Conservation (phyloP, 352 stramenopile genomes). For the Phytopythium aichiense region DNA sequence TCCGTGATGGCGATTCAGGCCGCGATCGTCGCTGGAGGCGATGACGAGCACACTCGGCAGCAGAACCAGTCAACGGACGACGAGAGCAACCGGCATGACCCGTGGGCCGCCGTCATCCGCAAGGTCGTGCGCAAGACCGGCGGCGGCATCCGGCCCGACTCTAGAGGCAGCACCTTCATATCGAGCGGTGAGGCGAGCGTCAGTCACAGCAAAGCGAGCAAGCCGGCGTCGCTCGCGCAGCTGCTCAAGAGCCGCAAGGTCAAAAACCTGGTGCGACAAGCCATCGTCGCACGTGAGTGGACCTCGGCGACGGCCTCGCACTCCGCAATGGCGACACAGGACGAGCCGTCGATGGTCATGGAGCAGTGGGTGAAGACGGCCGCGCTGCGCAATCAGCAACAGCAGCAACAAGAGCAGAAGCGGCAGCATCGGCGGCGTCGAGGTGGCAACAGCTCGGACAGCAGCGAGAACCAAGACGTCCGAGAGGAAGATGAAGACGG, state of each 20-base stretch:
- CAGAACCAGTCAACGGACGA: background rate
- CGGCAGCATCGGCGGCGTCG: slow-evolving; percentile 8
- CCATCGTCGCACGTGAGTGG: slow-evolving; percentile 23
- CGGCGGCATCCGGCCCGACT: background rate
- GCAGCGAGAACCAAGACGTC: slow-evolving; percentile 3
- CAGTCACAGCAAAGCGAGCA: slow-evolving; percentile 8
- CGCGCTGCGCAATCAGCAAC: slow-evolving; percentile 27
- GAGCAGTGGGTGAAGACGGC: slow-evolving; percentile 51
- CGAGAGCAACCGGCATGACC: slow-evolving; percentile 9
- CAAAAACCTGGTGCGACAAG: slow-evolving; percentile 57
- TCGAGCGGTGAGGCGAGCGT: background rate
- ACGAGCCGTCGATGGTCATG: slow-evolving; percentile 56
- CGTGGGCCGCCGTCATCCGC: slow-evolving; percentile 27
- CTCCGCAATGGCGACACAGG: background rate
- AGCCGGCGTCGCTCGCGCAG: slow-evolving; percentile 33
- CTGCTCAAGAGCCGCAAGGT: slow-evolving; percentile 53
- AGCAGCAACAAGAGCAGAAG: background rate
- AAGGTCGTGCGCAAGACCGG: slow-evolving; percentile 18
- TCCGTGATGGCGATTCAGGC: slow-evolving; percentile 28
- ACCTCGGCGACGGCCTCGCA: background rate
- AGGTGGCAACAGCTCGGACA: slow-evolving; percentile 1
- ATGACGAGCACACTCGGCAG: slow-evolving; percentile 2
- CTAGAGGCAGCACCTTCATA: background rate
- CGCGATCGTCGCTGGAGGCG: background rate
- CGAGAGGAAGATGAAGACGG: slow-evolving; percentile 10